Percentiles rank a stretch among this genome's conserved stretches.
Evolutionary conservation across 2,329 filamentous ascomycete species (phyloP).

Genomic region (Xylariaceae sp.): DNA sequence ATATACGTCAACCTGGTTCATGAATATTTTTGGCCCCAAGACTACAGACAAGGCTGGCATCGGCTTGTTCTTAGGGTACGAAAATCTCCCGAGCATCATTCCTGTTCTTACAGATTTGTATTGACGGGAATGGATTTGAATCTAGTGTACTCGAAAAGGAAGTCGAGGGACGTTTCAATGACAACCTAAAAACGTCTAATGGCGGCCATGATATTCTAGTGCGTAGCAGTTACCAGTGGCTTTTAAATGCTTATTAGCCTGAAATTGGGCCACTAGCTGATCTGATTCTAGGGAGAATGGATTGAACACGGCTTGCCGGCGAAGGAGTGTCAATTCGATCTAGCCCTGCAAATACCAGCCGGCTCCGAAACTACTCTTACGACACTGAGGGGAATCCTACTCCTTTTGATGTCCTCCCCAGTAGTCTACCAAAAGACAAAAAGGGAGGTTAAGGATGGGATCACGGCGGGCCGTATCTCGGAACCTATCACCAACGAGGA

Average conservation of each 20-base stretch:
- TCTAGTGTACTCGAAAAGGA: conserved; percentile 16
- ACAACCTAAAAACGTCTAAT: not conserved
- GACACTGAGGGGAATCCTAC: conserved; percentile 25
- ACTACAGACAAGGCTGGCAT: conserved; percentile 33
- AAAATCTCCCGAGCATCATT: not conserved
- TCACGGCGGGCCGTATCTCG: conserved; percentile 25
- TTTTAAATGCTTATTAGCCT: too few species aligned
- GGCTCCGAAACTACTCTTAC: conserved; percentile 27
- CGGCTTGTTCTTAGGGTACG: conserved; percentile 32
- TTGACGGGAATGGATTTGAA: not conserved
- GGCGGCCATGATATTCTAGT: conserved; percentile 12
- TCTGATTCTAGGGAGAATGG: conserved; percentile 4
- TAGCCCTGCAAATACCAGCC: conserved; percentile 24
- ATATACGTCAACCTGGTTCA: conserved; percentile 30
- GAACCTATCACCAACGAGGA: conserved; percentile 28
- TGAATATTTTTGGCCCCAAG: conserved; percentile 32
- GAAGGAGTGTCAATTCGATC: conserved; percentile 19
- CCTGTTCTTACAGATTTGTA: not conserved
- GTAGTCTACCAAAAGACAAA: conserved; percentile 24
- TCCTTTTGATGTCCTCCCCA: conserved; percentile 29
- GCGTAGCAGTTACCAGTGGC: not conserved
- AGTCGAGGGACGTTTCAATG: conserved; percentile 5
- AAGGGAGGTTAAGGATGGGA: conserved; percentile 23
- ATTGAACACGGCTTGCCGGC: conserved; percentile 9
- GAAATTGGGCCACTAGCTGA: not conserved